Evolutionary conservation across 495 filamentous ascomycete species (phyloP).

Genomic region (Lasiosphaeria miniovina): DNA sequence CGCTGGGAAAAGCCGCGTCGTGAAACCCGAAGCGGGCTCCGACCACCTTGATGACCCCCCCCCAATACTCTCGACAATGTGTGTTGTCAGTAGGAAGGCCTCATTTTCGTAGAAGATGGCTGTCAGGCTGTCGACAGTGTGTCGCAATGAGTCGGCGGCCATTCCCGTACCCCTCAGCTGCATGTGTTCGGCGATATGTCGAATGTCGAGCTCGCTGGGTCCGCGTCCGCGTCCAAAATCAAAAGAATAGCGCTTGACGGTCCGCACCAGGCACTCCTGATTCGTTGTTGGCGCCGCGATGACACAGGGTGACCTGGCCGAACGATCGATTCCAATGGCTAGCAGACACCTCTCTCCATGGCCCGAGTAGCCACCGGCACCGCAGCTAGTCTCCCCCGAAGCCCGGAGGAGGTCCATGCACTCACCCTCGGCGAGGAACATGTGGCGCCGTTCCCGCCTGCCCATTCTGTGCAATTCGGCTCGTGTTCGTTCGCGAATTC

Average conservation of each 20-base stretch:
- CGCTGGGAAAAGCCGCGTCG: constrained; percentile 70
- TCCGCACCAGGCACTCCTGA: constrained; percentile 21
- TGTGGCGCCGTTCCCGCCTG: constrained; percentile 48
- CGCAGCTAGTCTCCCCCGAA: constrained; percentile 47
- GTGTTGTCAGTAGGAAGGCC: constrained; percentile 58
- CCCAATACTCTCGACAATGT: constrained; percentile 39
- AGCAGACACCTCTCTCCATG: constrained; percentile 39
- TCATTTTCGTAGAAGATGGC: constrained; percentile 66
- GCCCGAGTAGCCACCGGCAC: constrained; percentile 40
- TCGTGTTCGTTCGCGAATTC: not conserved
- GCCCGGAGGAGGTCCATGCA: constrained; percentile 58
- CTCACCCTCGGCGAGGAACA: constrained; percentile 58
- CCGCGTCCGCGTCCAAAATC: constrained; percentile 47
- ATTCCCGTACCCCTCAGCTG: constrained; percentile 21
- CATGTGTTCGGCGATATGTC: constrained; percentile 30
- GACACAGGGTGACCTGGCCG: constrained; percentile 62
- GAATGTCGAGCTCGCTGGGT: constrained; percentile 51
- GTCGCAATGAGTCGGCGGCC: constrained; percentile 37
- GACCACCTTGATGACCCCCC: constrained; percentile 41
- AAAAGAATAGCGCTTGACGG: constrained; percentile 59
- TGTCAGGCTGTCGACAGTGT: constrained; percentile 53
- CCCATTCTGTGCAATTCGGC: not conserved
- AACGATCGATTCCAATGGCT: constrained; percentile 64
- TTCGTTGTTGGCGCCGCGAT: constrained; percentile 55
- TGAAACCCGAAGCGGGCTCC: constrained; percentile 64